Evolutionary conservation across 1,139 yeast species (phyloP).

Genomic region (Zygoascus hellenicus): DNA sequence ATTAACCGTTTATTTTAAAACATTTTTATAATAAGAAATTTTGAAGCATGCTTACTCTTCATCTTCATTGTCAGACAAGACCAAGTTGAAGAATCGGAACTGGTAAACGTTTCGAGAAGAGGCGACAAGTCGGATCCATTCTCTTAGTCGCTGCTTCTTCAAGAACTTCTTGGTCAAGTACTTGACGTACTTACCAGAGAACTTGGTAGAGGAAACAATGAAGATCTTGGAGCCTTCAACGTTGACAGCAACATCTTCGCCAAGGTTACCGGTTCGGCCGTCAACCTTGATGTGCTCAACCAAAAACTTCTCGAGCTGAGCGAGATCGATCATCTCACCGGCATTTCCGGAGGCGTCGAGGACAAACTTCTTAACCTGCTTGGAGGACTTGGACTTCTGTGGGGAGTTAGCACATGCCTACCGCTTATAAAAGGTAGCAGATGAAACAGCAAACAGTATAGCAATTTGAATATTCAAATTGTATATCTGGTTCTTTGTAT

Average conservation of each 20-base stretch:
- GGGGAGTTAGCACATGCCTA: conserved; percentile 41
- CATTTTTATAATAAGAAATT: not conserved
- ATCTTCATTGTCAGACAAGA: conserved; percentile 94
- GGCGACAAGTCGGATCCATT: conserved; percentile 99
- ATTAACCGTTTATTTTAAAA: conserved; percentile 4
- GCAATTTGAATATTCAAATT: conserved; percentile 9
- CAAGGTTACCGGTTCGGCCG: conserved; percentile 93
- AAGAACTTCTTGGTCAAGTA: conserved; percentile 99
- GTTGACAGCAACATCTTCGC: conserved; percentile 86
- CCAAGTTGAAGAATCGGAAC: conserved; percentile 99
- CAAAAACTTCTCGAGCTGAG: conserved; percentile 96
- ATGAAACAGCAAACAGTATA: conserved; percentile 4
- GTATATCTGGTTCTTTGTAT: conserved; percentile 10
- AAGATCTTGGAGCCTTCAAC: conserved; percentile 77
- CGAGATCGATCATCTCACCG: conserved; percentile 91
- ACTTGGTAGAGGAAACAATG: conserved; percentile 86
- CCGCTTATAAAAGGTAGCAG: conserved; percentile 30
- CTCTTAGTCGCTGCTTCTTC: conserved; percentile 97
- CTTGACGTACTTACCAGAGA: conserved; percentile 99
- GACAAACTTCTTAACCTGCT: conserved; percentile 57
- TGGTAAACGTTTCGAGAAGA: conserved; percentile 94
- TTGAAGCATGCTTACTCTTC: conserved; percentile 40
- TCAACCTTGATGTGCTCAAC: conserved; percentile 99
- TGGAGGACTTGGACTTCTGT: conserved; percentile 58
- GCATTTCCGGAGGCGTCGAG: conserved; percentile 98